Conservation (phyloP, 2,329 filamentous ascomycete species). For the Hypocrella siamensis region DNA sequence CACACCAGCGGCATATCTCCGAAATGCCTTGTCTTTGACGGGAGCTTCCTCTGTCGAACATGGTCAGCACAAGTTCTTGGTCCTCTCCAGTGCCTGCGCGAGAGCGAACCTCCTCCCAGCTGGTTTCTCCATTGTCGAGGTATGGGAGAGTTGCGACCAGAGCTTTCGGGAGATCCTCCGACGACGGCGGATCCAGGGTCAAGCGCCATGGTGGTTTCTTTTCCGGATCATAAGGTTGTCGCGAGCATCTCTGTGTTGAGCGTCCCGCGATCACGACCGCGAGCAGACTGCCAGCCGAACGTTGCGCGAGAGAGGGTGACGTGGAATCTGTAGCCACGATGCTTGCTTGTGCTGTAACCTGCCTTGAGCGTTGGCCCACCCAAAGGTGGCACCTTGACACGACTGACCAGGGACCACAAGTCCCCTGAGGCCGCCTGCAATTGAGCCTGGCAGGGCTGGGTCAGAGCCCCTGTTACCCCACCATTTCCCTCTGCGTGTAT, state of each 20-base stretch:
- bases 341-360: too few species aligned
- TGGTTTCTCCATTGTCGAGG: conserved; percentile 64
- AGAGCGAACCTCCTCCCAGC: conserved; percentile 54
- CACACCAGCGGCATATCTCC: conserved; percentile 77
- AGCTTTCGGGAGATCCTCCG: conserved; percentile 64
- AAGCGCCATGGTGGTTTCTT: conserved; percentile 39
- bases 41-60: conserved; percentile 34
- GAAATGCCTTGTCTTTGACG: conserved; percentile 53
- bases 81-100: neutral
- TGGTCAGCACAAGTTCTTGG: neutral
- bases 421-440: too few species aligned
- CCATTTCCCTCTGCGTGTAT: too few species aligned
- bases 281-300: too few species aligned
- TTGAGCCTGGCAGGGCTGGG: too few species aligned
- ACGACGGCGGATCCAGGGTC: conserved; percentile 40
- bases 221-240: conserved; percentile 6
- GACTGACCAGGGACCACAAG: too few species aligned
- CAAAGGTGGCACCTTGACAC: too few species aligned
- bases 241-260: conserved; percentile 2
- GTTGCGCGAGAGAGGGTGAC: too few species aligned
- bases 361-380: too few species aligned
- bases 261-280: too few species aligned
- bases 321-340: too few species aligned
- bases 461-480: too few species aligned
- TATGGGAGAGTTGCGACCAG: conserved; percentile 63